Evolutionary conservation across 495 filamentous ascomycete genomes (phyloP).

Genomic region (Pyrenula massariospora): DNA sequence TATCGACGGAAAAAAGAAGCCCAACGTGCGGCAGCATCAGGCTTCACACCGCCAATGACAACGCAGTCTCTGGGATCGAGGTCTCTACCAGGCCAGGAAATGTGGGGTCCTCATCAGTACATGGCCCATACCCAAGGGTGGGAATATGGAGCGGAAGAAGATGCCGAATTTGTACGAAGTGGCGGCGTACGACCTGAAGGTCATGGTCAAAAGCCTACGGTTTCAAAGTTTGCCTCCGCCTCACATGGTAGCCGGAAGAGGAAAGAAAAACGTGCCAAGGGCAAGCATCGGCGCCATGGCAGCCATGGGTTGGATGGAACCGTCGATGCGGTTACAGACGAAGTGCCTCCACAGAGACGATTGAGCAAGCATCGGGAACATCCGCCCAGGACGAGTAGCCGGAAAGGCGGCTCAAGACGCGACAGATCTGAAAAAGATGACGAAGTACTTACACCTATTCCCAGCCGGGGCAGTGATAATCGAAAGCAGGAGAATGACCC

Average conservation of each 20-base stretch:
- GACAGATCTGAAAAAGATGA: not conserved
- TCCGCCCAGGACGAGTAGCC: not conserved
- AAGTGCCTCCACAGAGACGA: not conserved
- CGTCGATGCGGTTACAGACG: not conserved
- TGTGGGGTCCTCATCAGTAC: conserved; percentile 9
- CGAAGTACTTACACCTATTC: not conserved
- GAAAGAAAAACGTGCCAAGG: not conserved
- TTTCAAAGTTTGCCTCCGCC: not conserved
- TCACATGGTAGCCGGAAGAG: not conserved
- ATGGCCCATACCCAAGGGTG: conserved; percentile 5
- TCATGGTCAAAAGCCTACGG: not conserved
- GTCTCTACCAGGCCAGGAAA: conserved; percentile 1
- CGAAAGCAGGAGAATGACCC: not conserved
- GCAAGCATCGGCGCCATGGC: not conserved
- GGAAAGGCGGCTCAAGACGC: not conserved
- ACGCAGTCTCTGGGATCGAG: not conserved
- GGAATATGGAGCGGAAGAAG: conserved; percentile 4
- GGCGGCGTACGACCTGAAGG: not conserved
- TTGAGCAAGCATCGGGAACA: not conserved
- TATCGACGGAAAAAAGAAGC: conserved; percentile 13
- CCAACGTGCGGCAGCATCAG: not conserved
- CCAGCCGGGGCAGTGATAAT: not conserved
- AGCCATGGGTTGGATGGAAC: not conserved
- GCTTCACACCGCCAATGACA: not conserved
- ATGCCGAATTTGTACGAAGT: not conserved